These are phyloP conservation scores for Pythium coloratum DNA, from an alignment of 352 stramenopile species.

Conservation along the genomic window DNA sequence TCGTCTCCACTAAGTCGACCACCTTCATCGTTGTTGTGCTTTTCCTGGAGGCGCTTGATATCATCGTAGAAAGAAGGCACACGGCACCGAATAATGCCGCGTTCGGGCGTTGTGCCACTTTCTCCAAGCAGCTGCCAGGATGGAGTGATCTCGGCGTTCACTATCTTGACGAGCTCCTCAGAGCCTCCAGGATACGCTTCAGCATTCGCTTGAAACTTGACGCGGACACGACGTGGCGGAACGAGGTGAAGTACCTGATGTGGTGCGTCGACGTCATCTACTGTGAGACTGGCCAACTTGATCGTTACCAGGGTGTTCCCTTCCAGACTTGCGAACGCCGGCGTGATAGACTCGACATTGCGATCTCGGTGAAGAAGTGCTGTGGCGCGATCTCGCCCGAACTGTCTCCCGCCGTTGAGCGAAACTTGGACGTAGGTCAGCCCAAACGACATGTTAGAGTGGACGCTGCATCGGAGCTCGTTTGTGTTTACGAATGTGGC, in stretches of 20 bases:
- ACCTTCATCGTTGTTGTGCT: neutral
- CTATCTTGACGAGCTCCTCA: slow-evolving; percentile 34
- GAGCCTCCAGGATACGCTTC: slow-evolving; percentile 6
- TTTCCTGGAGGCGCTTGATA: slow-evolving; percentile 33
- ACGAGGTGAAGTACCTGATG: slow-evolving; percentile 45
- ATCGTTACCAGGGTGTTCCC: slow-evolving; percentile 39
- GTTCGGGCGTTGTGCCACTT: slow-evolving; percentile 4
- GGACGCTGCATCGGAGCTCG: slow-evolving; percentile 62
- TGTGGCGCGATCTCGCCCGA: slow-evolving; percentile 36
- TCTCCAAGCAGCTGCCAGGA: neutral
- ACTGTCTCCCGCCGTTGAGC: slow-evolving; percentile 67
- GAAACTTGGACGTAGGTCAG: slow-evolving; percentile 56
- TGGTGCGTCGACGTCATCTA: slow-evolving; percentile 48
- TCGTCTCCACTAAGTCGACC: neutral
- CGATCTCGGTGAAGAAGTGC: slow-evolving; percentile 56
- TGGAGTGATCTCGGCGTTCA: slow-evolving; percentile 27
- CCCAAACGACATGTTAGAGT: slow-evolving; percentile 67
- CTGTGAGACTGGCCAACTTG: slow-evolving; percentile 29
- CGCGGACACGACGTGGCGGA: slow-evolving; percentile 42
- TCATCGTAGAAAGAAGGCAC: slow-evolving; percentile 61
- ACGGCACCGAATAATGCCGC: slow-evolving; percentile 37
- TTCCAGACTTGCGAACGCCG: slow-evolving; percentile 41
- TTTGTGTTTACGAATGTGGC: slow-evolving; percentile 45
- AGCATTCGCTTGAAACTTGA: slow-evolving; percentile 53
- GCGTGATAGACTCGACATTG: slow-evolving; percentile 33